These are phyloP conservation scores for Paulownia fortunei DNA, from an alignment of 257 asterid genomes.

Conservation along the genomic window DNA sequence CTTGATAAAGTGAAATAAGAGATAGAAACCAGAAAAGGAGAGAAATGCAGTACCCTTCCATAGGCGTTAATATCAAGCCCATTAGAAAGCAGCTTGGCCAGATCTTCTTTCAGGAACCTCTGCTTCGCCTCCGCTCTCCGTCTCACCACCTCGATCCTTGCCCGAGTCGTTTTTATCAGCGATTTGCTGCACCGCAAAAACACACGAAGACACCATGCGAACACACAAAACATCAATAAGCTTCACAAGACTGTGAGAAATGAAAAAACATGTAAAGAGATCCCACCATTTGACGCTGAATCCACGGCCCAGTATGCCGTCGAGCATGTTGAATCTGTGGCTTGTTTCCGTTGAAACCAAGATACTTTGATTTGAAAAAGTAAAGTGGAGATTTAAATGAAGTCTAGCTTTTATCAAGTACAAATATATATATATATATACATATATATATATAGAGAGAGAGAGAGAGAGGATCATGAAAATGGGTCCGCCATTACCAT, in stretches of 20 bases:
- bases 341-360: constrained; percentile 39
- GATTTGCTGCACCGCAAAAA: constrained; percentile 71
- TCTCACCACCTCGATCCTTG: constrained; percentile 78
- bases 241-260: neutral
- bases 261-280: constrained; percentile 25
- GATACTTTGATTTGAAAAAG: constrained; percentile 19
- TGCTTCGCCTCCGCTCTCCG: constrained; percentile 90
- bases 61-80: constrained; percentile 94
- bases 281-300: constrained; percentile 89
- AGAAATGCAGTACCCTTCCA: constrained; percentile 67
- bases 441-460: constrained; percentile 4
- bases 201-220: neutral
- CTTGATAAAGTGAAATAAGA: neutral
- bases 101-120: constrained; percentile 93
- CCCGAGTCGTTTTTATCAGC: constrained; percentile 61
- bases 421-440: too few species aligned
- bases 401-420: neutral
- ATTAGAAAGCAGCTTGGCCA: constrained; percentile 79
- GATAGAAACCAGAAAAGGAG: neutral
- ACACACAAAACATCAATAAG: neutral
- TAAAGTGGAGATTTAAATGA: constrained; percentile 27
- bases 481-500: constrained; percentile 44
- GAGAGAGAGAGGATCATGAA: constrained; percentile 32
- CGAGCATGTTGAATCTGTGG: constrained; percentile 64
- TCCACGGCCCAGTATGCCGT: constrained; percentile 82